A percentile compares a stretch with the other conserved stretches of the same genome.
Evolutionary conservation across 768 basidiomycete species (phyloP).

Genomic region (Hysterangium stoloniferum): DNA sequence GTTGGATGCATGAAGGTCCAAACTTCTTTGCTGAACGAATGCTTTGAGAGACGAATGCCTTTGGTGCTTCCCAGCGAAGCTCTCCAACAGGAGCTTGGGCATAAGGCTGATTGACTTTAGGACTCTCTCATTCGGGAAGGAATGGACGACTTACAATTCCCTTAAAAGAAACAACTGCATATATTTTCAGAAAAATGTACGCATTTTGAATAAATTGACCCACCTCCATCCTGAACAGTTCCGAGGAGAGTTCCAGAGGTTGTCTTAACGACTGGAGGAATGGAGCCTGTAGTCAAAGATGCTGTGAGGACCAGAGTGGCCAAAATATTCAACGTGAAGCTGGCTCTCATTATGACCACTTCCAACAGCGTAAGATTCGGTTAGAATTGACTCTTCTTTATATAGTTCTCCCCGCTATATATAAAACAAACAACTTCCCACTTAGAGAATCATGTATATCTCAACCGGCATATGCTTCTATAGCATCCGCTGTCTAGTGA

Average conservation of each 20-base stretch:
- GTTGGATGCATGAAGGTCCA: conserved; percentile 7
- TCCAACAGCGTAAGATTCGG: no score
- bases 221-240: conserved; percentile 5
- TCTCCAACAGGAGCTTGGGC: conserved; percentile 4
- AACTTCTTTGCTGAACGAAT: background rate
- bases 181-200: background rate
- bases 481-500: no score
- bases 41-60: background rate
- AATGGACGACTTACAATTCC: conserved; percentile 2
- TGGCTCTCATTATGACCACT: background rate
- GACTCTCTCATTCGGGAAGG: background rate
- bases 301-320: background rate
- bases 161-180: conserved; percentile 7
- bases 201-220: background rate
- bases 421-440: no score
- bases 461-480: no score
- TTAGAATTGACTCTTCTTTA: no score
- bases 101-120: background rate
- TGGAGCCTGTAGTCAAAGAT: background rate
- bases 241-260: conserved; percentile 6
- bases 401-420: no score
- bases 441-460: no score
- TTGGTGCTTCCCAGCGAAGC: conserved; percentile 9
- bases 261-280: conserved; percentile 1
- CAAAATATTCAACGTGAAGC: background rate